These are phyloP conservation scores for Ceratobasidium sp. DNA, from an alignment of 1,284 basidiomycete genomes.

Conservation along the genomic window DNA sequence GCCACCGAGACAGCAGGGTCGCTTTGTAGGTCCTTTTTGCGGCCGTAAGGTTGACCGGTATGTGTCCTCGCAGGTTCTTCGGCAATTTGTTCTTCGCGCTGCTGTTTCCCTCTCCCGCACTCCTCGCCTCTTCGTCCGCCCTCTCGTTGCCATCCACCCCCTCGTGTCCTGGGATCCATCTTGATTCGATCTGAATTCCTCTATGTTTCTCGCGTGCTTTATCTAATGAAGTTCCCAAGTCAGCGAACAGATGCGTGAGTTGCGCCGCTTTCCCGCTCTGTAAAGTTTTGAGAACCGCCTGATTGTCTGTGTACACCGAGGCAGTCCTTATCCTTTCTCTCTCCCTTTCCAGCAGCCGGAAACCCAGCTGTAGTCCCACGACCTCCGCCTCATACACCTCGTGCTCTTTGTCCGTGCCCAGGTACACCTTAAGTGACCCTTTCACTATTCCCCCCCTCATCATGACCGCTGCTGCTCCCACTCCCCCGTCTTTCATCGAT, in stretches of 20 bases:
- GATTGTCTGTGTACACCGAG: conserved; percentile 27
- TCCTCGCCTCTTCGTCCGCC: conserved; percentile 27
- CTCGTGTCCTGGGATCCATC: conserved; percentile 34
- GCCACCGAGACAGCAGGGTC: not conserved
- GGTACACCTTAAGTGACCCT: not conserved
- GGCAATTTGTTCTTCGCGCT: not conserved
- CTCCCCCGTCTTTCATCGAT: conserved; percentile 25
- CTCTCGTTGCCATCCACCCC: conserved; percentile 36
- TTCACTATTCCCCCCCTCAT: not conserved
- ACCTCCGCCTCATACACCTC: conserved; percentile 47
- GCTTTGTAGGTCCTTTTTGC: conserved; percentile 2
- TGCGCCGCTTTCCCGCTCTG: not conserved
- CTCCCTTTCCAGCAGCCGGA: conserved; percentile 35
- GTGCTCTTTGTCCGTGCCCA: conserved; percentile 37
- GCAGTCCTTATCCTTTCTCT: not conserved
- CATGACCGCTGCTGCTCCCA: conserved; percentile 31
- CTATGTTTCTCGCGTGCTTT: not conserved
- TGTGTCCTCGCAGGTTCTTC: not conserved
- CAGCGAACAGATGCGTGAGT: conserved; percentile 10
- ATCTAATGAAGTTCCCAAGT: not conserved
- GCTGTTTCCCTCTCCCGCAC: not conserved
- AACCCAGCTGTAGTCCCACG: conserved; percentile 32
- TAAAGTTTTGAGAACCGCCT: conserved; percentile 38
- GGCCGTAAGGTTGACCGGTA: conserved; percentile 24
- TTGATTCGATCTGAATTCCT: not conserved